phyloP scores from a whole-genome alignment of 2,329 filamentous ascomycete genomes.

The Calonectria naviculata region DNA sequence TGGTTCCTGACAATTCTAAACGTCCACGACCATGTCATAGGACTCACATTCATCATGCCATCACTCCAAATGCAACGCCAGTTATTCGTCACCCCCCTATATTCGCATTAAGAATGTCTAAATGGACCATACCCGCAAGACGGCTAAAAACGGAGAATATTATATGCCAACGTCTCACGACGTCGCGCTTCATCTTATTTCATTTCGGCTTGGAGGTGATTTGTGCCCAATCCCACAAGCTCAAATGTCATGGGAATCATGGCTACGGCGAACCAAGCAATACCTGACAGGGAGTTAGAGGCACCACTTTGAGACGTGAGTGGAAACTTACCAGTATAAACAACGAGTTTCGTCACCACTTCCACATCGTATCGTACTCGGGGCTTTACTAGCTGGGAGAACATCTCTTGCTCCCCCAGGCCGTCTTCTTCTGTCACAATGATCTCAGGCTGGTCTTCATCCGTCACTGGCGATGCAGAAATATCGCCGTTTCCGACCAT shows the following conservation, averaged over 20 bases:
- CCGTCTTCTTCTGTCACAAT: conserved; percentile 58
- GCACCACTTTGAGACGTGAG: not conserved
- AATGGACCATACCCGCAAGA: conserved; percentile 22
- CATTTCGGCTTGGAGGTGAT: conserved; percentile 41
- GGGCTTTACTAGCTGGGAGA: conserved; percentile 84
- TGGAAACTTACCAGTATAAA: conserved; percentile 81
- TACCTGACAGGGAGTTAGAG: conserved; percentile 64
- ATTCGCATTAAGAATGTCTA: conserved; percentile 37
- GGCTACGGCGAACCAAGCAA: conserved; percentile 84
- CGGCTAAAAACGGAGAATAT: conserved; percentile 14
- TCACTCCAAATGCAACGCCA: conserved; percentile 30
- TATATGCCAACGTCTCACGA: conserved; percentile 14
- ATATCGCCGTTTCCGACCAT: conserved; percentile 78
- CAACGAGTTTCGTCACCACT: conserved; percentile 94
- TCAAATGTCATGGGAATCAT: conserved; percentile 80
- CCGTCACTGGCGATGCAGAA: conserved; percentile 45
- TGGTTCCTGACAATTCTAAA: conserved; percentile 17
- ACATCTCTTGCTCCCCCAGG: conserved; percentile 80
- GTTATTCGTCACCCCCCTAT: conserved; percentile 33
- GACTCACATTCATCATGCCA: conserved; percentile 9
- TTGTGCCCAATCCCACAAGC: conserved; percentile 62
- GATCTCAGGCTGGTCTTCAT: conserved; percentile 46
- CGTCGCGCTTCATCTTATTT: conserved; percentile 17
- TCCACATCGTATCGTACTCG: conserved; percentile 98
- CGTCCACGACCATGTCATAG: conserved; percentile 21